Base-by-base conservation (phyloP, 345 rosid species). In the Salix koriyanagi region DNA sequence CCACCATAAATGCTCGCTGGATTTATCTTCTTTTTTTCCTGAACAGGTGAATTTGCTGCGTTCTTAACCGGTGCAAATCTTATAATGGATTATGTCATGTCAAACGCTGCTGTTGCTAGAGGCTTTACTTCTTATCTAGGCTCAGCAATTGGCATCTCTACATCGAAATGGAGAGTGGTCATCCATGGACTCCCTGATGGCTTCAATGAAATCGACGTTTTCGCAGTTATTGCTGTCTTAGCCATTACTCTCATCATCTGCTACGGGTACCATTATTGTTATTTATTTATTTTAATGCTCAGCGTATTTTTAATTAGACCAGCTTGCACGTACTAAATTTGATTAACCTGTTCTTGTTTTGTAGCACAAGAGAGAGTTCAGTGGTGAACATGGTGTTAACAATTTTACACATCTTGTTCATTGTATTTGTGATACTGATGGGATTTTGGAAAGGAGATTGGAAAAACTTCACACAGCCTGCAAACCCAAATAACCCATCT, bases 81-180 rank as follows among this genome's bases (percentile, higher is more conserved):
- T 6, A 76, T 95, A 66, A 80, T 89, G 90, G 99, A 95, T 67
- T 95, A 95, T 83, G 97, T 93, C 69, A 78, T 89, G 88, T 95
- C 99, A 21, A 95, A 95, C 87, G 99, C 99, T 28, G 99, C 97
- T 14, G 91, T 95, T 1, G 91, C 97, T 0, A 84, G 97, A 71
- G 77, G 97, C 81, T 89, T 93, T 86, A 87, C 97, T 0, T 84
- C 93, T 9, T 95, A 93, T 37, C 70, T 93, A 7, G 95, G 90
- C 56, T 71, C 94, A 1, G 94, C 97, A 3, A 79, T 95, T 54
- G 99, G 99, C 39, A 74, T 89, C 73, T 84, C 97, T 72, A 80
- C 91, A 1, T n/a, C 91, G 0, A 89, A 88, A 70, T 93, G 97
- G 97, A 72, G 97, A 52, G 61, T 91, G 62, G 39, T 79, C 6